Conservation (phyloP, 2,329 filamentous ascomycete genomes). For the Niveomyces coronatus region DNA sequence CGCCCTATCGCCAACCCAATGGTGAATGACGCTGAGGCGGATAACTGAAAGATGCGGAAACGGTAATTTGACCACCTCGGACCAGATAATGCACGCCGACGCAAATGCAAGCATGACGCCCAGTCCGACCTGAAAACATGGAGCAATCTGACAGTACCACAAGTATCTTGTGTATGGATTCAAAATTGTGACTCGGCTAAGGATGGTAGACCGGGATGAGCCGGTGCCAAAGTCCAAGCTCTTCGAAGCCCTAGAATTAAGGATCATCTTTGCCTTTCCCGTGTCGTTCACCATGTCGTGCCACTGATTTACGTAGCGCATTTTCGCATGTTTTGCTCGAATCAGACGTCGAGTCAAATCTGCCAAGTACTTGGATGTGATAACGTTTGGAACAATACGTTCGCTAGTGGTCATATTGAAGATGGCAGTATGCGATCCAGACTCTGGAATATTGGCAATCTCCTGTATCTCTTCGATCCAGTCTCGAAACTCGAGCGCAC, state of each 20-base stretch:
- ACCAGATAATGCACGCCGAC: conserved; percentile 82
- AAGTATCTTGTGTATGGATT: conserved; percentile 77
- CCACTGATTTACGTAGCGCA: conserved; percentile 81
- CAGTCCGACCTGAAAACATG: conserved; percentile 51
- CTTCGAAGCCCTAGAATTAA: conserved; percentile 74
- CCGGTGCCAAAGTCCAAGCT: conserved; percentile 63
- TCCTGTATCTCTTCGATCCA: conserved; percentile 96
- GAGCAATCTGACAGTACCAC: conserved; percentile 63
- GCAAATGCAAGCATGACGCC: conserved; percentile 63
- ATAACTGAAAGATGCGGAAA: conserved; percentile 65
- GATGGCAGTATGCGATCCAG: conserved; percentile 33
- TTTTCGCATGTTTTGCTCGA: conserved; percentile 71
- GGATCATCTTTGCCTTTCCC: conserved; percentile 63
- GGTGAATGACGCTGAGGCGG: conserved; percentile 59
- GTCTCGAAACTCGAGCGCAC: conserved; percentile 65
- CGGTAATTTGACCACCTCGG: conserved; percentile 79
- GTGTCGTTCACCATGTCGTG: conserved; percentile 66
- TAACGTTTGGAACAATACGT: conserved; percentile 60
- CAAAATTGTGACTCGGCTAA: conserved; percentile 49
- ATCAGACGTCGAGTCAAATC: conserved; percentile 76
- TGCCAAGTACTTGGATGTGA: conserved; percentile 88
- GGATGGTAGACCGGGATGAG: conserved; percentile 43
- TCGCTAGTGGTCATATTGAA: conserved; percentile 32
- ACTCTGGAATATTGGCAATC: conserved; percentile 58
- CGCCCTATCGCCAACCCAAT: conserved; percentile 58